Evolutionary conservation across 495 filamentous ascomycete genomes (phyloP), one percentile per base, ranked within the genome.

Genomic region (Aspergillus mulundensis): DNA sequence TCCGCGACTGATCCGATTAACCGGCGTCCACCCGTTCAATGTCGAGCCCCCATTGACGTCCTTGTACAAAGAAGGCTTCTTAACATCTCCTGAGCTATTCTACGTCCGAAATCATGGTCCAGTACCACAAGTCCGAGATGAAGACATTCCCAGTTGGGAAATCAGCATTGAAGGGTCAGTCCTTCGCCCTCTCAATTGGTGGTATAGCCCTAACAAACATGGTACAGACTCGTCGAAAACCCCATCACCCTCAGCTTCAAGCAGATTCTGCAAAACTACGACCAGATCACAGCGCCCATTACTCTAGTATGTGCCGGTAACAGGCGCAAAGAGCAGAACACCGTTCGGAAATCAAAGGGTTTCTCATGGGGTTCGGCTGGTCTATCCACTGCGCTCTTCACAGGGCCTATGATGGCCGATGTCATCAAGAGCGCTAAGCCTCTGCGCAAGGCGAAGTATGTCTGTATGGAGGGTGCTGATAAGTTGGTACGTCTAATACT

Each of bases 351-450:
- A 67, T 88, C 89, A 2, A 96, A 96, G 64, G 93, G 93, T 0
- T 97, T 97, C 73, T 96, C 91, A 50, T 97, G 93, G 93, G 93
- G 93, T 38, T 80, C 93, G 0, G 91, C 90, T 7, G 93, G 91
- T 21, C 66, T 97, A 5, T 96, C 91, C 0, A 97, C 92, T 0
- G 87, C 91, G 0, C 73, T 97, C 1, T 97, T 89, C 77, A 97
- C 93, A 0, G 93, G 93, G 6, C 87, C 92, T 0, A 66, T 84
- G 39, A 84, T 97, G 65, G 75, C 78, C 0, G 89, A 95, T 50
- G 66, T 97, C 7, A 68, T 97, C 7, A 76, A 73, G 30, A 82
- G 74, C 41, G 90, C 90, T 5, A 81, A 73, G 45, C 91, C 91
- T 0, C 73, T 77, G 53, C 82, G 85, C 46, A 81, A 79, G 49